Evolutionary conservation across 306 rosid species (phyloP).

Genomic region (Sechiopsis laciniata): DNA sequence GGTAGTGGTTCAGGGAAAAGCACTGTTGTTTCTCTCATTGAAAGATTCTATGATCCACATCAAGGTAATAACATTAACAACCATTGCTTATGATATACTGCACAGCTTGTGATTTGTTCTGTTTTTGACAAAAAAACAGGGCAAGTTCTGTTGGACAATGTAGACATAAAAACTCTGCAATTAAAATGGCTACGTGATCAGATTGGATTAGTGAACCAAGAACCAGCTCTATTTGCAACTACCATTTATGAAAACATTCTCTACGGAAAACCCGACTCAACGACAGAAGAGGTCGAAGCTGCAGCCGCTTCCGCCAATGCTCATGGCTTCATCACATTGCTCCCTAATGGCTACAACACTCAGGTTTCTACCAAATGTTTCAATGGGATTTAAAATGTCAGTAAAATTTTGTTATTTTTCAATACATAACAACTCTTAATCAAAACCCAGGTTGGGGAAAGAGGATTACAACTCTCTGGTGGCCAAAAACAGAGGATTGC

Average conservation of each 20-base stretch:
- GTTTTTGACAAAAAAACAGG: slow-evolving; percentile 47
- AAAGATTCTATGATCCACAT: slow-evolving; percentile 91
- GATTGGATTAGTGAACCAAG: slow-evolving; percentile 95
- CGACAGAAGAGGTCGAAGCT: slow-evolving; percentile 77
- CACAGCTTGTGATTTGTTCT: not conserved
- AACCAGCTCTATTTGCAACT: slow-evolving; percentile 94
- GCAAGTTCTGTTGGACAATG: slow-evolving; percentile 68
- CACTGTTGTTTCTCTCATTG: slow-evolving; percentile 86
- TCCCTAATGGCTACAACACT: slow-evolving; percentile 86
- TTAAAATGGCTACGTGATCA: slow-evolving; percentile 90
- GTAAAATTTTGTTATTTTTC: not conserved
- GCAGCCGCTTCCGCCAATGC: slow-evolving; percentile 95
- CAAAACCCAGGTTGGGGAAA: slow-evolving; percentile 71
- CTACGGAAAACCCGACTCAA: slow-evolving; percentile 83
- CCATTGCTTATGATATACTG: not conserved
- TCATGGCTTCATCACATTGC: slow-evolving; percentile 84
- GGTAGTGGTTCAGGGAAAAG: slow-evolving; percentile 98
- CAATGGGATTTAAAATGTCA: not conserved
- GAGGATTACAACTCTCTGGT: slow-evolving; percentile 93
- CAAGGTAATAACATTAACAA: slow-evolving; percentile 46
- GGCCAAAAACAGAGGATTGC: slow-evolving; percentile 98
- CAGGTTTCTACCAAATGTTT: slow-evolving; percentile 42
- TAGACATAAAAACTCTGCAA: slow-evolving; percentile 76
- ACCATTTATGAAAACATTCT: slow-evolving; percentile 90
- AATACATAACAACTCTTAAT: not conserved